Base-by-base conservation (phyloP, 371 early-diverging fungal species). In the Mucor indicus region DNA sequence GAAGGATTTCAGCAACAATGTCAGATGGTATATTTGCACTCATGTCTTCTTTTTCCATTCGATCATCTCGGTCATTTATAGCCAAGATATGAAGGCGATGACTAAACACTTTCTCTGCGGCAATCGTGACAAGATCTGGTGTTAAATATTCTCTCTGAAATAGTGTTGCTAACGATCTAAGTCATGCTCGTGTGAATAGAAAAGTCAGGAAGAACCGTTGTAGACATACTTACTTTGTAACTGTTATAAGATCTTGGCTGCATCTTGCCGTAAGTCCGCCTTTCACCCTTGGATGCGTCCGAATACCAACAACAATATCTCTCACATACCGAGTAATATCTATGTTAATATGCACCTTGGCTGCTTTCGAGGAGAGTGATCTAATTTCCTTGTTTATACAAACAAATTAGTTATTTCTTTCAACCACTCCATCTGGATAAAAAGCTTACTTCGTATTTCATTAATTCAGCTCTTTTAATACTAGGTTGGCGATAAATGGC, bases 211-310 rank as follows among this genome's bases (percentile, higher is more conserved):
- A 29, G 12, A 8, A 12, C 12, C 12, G 16, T 12, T 32, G 19
- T 38, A n/a, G 17, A 17, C n/a, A 1, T n/a, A 30, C 60, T 50
- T 69, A 78, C 81, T 69, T 81, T 51, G 77, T 72, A 7, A 81
- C 79, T 1, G 48, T 55, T 27, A 77, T 75, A 6, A 83, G 57
- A 46, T 83, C 84, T 37, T 75, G 66, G 3, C 79, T 80, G 22
- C 81, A 67, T 25, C 81, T 56, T 7, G 84, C 70, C n/a, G 84
- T 83, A 20, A 83, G 25, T 0, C 84, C 84, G 21, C 81, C 78
- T 38, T 71, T 73, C 7, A 83, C 73, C 19, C 68, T 50, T 5
- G 79, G 79, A 51, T 83, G 84, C 5, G 80, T 80, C 9, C 84
- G 73, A 17, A 83, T 53, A 10, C 76, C 81, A 7, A 83, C 81